Evolutionary conservation across 129 eudicot genomes (phyloP), one percentile per base, ranked within the genome.

Genomic region (Gnaphalium uliginosum): DNA sequence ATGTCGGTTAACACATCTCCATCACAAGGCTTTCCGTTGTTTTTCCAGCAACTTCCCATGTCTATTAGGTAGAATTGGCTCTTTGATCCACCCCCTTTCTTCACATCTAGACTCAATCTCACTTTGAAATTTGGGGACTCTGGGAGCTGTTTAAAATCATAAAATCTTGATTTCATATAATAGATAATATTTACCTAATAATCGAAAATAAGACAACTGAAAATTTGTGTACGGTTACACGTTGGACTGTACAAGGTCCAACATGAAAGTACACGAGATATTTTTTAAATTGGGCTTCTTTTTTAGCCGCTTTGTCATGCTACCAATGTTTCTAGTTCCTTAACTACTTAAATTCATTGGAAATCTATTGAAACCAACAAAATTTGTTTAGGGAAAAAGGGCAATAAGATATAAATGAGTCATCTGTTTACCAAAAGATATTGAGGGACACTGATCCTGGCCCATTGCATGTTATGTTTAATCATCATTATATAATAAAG

Each of bases 11-110:
- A 60, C 22, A 87, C 89, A 24, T 93, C 98, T 1, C 96, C 96
- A 39, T 88, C 86, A 51, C 98, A 90, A 1, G 92, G 87, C 1
- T 61, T 50, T 14, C 96, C 98, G n/a, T 93, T 84, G 89, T 93
- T 93, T 78, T 93, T 93, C 97, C 98, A 93, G 79, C 98, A 93
- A 75, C 98, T 93, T 6, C 98, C 98, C 46, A 93, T 93, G 74
- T 93, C 97, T 0, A 88, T 82, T 23, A 93, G 80, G 89, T 93
- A 93, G 79, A 93, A 93, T 41, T 93, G 98, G 80, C 98, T 93
- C 85, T 88, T 90, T 10, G 96, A 70, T 61, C 96, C 98, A 75
- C 98, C 96, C 1, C 98, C 98, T 79, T 85, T 67, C 67, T 83
- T 88, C 33, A 93, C 82, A 58, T 93, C 93, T 66, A 93, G 78